Base-by-base conservation (phyloP, 1,139 yeast species). In the Magnusiomyces magnusii region DNA sequence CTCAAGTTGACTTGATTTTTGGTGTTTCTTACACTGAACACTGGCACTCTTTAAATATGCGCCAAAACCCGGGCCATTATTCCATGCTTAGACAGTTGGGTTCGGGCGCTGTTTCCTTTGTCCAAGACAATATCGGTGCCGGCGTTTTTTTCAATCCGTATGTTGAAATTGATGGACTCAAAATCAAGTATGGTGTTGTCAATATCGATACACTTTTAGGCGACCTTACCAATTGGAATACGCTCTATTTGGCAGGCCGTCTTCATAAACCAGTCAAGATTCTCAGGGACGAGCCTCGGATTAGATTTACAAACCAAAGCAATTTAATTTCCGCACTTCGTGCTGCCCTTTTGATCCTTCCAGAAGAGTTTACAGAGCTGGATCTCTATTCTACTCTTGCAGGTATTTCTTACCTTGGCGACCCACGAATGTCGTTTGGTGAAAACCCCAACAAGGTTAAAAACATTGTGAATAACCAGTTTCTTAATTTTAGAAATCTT, bases 221-320 rank as follows among this genome's bases (percentile, higher is more conserved):
- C 53, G 99, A 93, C 71, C 75, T 93, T 47, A 76, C 82, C 39
- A 84, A 86, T 62, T 93, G 99, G 99, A 77, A 83, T 41, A 81
- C 93, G 0, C 80, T 93, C 65, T 93, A 93, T 68, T 71, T 93
- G 44, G 96, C 98, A 0, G 99, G 99, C 0, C 78, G 99, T 63
- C 76, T 95, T 61, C 99, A 93, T 67, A 93, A 93, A 69, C 99
- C 99, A 0, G 96, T 93, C 13, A 86, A 87, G 63, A 80, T 87
- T 41, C 72, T 92, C 49, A 79, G 82, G 59, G 86, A 84, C 62
- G 83, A 85, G 61, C 78, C 85, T 1, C 76, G 79, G 66, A 77
- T 88, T 17, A 78, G 82, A 61, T 79, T 84, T 60, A 78, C 87
- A 66, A 87, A 89, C 67, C 93, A 88, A 68, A 82, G 80, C 62